Evolutionary conservation across 2,329 filamentous ascomycete species (phyloP).

Genomic region (Fusarium sp.): DNA sequence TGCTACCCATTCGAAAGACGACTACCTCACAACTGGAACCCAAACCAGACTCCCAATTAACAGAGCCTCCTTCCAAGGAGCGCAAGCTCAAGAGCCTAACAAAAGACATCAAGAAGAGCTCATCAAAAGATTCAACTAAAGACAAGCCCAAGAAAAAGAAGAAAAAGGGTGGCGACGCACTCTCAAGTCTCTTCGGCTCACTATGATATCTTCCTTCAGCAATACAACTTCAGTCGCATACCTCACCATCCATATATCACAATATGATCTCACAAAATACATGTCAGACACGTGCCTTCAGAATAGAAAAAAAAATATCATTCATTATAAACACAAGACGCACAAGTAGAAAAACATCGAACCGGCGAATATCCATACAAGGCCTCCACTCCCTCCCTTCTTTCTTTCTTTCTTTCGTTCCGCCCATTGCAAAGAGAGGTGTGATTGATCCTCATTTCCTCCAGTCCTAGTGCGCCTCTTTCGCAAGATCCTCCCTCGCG

Average conservation of each 20-base stretch:
- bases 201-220: constrained; percentile 45
- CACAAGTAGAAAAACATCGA: constrained; percentile 36
- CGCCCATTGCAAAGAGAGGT: constrained; percentile 40
- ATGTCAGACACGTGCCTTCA: constrained; percentile 1
- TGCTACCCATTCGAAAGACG: constrained; percentile 12
- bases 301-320: constrained; percentile 33
- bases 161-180: constrained; percentile 67
- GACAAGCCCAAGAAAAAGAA: constrained; percentile 62
- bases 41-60: constrained; percentile 1
- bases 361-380: constrained; percentile 37
- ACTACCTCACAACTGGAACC: not conserved
- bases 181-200: constrained; percentile 75
- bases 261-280: constrained; percentile 4
- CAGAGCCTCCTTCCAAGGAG: constrained; percentile 4
- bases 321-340: constrained; percentile 43
- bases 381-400: constrained; percentile 21
- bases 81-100: constrained; percentile 10
- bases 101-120: constrained; percentile 32
- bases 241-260: not conserved
- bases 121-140: constrained; percentile 49
- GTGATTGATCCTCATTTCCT: constrained; percentile 38
- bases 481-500: constrained; percentile 34
- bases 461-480: constrained; percentile 43
- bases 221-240: not conserved
- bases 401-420: constrained; percentile 17